Percentiles rank a stretch among this genome's conserved stretches.
These are phyloP conservation scores for Mycena olivaceomarginata DNA, from an alignment of 768 basidiomycete genomes.

Conservation along the genomic window DNA sequence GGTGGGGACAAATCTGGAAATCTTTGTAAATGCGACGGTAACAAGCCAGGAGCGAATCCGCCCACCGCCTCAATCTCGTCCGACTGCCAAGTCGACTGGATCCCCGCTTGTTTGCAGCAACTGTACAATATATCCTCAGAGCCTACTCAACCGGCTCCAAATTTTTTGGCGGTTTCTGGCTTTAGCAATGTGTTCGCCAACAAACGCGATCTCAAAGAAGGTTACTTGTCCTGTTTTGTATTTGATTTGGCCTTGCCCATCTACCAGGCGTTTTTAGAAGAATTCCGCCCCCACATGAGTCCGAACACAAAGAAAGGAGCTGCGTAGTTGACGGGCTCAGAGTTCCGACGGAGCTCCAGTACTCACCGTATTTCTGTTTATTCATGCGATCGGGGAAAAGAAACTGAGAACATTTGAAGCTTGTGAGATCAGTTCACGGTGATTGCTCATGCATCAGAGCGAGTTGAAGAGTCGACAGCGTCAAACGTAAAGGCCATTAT, in stretches of 20 bases:
- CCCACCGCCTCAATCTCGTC: background rate
- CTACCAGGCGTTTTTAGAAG: background rate
- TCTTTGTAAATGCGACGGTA: background rate
- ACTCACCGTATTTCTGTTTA: background rate
- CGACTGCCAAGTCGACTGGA: background rate
- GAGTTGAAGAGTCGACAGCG: no score
- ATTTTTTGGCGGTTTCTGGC: background rate
- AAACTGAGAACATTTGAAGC: no score
- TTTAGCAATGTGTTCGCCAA: constrained; percentile 14
- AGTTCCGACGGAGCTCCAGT: background rate
- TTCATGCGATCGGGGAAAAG: no score
- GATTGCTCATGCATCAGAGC: no score
- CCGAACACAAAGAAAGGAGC: background rate
- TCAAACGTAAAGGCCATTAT: no score
- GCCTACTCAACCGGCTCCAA: background rate
- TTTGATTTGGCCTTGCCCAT: background rate
- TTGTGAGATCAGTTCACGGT: no score
- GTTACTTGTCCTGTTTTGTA: background rate
- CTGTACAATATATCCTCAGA: background rate
- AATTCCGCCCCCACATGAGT: background rate
- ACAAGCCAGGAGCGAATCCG: background rate
- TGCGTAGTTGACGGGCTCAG: no score
- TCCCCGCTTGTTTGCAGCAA: background rate
- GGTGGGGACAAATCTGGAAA: no score
- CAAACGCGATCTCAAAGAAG: constrained; percentile 12